Conservation (phyloP, 306 rosid genomes). For the Vigna nakashimae region DNA sequence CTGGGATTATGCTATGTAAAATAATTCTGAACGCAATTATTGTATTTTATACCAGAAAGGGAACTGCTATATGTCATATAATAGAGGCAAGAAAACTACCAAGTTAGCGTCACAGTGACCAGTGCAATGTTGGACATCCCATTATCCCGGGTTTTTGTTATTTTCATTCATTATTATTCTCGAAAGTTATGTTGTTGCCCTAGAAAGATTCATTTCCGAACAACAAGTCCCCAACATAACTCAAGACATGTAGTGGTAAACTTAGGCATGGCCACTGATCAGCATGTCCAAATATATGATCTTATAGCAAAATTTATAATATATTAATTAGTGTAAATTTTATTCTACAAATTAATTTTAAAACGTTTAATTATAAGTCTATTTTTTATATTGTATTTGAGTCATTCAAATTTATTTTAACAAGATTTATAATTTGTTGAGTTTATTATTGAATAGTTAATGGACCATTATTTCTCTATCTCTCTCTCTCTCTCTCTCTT, state of each 20-base stretch:
- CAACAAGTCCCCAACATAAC: background rate
- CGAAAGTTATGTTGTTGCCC: background rate
- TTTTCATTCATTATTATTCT: background rate
- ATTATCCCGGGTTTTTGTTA: background rate
- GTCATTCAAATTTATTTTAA: too few relatives aligned
- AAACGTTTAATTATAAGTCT: too few relatives aligned
- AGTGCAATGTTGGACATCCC: constrained; percentile 21
- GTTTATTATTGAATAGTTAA: too few relatives aligned
- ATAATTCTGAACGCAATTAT: constrained; percentile 38
- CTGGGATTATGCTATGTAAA: constrained; percentile 8
- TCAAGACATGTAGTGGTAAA: background rate
- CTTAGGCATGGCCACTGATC: background rate
- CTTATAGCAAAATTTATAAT: too few relatives aligned
- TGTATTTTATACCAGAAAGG: constrained; percentile 15
- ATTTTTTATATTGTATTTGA: too few relatives aligned
- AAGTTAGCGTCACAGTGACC: background rate
- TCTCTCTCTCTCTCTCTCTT: too few relatives aligned
- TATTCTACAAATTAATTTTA: too few relatives aligned
- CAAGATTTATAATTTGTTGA: too few relatives aligned
- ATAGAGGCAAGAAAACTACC: background rate
- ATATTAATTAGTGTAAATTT: too few relatives aligned
- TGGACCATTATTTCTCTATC: too few relatives aligned
- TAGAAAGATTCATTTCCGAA: background rate
- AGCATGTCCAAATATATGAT: background rate
- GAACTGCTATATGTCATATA: background rate